These are phyloP conservation scores for Gymnopilus junonius DNA, from an alignment of 768 basidiomycete species.

Conservation along the genomic window DNA sequence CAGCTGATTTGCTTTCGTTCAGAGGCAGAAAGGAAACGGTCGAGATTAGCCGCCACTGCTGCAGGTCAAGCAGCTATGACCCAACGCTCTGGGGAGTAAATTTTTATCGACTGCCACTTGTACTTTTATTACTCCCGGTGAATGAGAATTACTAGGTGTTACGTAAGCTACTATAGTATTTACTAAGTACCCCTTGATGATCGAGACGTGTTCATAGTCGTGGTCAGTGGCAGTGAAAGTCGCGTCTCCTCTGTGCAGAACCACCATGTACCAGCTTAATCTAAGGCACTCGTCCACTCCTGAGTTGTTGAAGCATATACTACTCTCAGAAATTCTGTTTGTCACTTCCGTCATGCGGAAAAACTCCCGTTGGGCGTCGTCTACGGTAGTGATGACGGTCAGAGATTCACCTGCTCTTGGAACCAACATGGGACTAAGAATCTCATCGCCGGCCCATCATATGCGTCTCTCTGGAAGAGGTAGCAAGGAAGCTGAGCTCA, in stretches of 20 bases:
- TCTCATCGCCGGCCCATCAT: slow-evolving; percentile 52
- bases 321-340: slow-evolving; percentile 88
- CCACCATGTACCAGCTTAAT: slow-evolving; percentile 20
- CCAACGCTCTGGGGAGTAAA: slow-evolving; percentile 50
- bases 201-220: slow-evolving; percentile 21
- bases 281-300: slow-evolving; percentile 23
- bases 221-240: not conserved
- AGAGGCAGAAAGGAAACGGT: slow-evolving; percentile 96
- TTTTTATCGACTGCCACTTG: slow-evolving; percentile 16
- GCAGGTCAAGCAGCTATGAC: slow-evolving; percentile 91
- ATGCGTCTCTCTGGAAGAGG: slow-evolving; percentile 50
- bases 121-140: not conserved
- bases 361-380: slow-evolving; percentile 95
- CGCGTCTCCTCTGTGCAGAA: slow-evolving; percentile 14
- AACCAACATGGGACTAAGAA: slow-evolving; percentile 73
- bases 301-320: slow-evolving; percentile 73
- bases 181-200: slow-evolving; percentile 10
- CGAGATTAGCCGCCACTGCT: slow-evolving; percentile 88
- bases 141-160: slow-evolving; percentile 10
- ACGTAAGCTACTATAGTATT: slow-evolving; percentile 19
- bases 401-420: slow-evolving; percentile 73
- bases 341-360: slow-evolving; percentile 96
- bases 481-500: slow-evolving; percentile 80
- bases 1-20: slow-evolving; percentile 20
- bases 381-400: slow-evolving; percentile 61